phyloP scores from a whole-genome alignment of 2,329 filamentous ascomycete genomes.

The Myotisia sp. region DNA sequence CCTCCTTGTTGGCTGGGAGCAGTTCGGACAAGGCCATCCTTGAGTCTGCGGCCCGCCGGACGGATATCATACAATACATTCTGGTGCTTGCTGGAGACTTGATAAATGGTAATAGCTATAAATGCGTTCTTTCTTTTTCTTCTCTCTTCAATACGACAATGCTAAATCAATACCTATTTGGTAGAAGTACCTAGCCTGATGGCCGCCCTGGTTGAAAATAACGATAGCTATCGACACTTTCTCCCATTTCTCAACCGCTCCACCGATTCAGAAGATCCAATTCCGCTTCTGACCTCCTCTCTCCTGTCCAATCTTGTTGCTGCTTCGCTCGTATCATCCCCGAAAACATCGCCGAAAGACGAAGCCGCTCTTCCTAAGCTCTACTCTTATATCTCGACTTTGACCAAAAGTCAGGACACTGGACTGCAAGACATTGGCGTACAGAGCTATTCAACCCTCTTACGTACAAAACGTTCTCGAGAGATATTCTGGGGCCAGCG shows the following conservation, averaged over 20 bases:
- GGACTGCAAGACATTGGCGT: constrained; percentile 92
- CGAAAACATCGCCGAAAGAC: constrained; percentile 47
- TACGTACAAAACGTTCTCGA: constrained; percentile 60
- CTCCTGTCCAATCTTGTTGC: constrained; percentile 71
- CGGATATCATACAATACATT: constrained; percentile 89
- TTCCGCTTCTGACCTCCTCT: constrained; percentile 78
- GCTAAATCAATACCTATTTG: too few species aligned
- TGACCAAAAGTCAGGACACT: constrained; percentile 74
- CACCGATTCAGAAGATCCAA: constrained; percentile 67
- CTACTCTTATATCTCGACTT: constrained; percentile 69
- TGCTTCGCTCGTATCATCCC: constrained; percentile 45
- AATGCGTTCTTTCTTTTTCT: background rate
- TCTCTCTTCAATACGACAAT: background rate
- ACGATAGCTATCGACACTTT: constrained; percentile 61
- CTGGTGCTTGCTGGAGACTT: constrained; percentile 78
- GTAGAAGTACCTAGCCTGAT: constrained; percentile 67
- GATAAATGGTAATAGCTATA: constrained; percentile 53
- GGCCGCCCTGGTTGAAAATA: constrained; percentile 58
- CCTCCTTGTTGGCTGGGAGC: constrained; percentile 61
- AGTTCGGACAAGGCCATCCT: constrained; percentile 57
- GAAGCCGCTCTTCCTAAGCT: constrained; percentile 66
- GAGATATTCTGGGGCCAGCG: constrained; percentile 83
- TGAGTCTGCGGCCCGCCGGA: constrained; percentile 68
- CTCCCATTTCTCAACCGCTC: constrained; percentile 73
- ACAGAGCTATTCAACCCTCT: constrained; percentile 71